Conservation (phyloP, 208 protist genomes). For the Herpetomonas tarakana region DNA sequence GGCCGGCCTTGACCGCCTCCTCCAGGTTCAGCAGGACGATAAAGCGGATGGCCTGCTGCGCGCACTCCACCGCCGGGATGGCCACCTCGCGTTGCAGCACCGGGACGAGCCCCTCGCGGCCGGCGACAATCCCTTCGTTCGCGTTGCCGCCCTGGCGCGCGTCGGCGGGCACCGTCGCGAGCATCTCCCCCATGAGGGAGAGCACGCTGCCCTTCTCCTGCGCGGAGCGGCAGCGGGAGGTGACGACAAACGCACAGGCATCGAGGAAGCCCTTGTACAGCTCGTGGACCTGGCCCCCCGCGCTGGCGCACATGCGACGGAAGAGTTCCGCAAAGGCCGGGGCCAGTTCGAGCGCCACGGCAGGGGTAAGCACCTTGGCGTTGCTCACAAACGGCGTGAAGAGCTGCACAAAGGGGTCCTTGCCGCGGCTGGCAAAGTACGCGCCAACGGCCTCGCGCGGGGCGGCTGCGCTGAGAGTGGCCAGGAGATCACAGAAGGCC, state of each 20-base stretch:
- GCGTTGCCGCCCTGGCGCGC: conserved; percentile 4
- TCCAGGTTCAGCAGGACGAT: conserved; percentile 39
- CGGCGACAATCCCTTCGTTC: background rate
- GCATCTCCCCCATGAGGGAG: conserved; percentile 46
- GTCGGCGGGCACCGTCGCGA: conserved; percentile 24
- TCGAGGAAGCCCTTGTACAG: conserved; percentile 20
- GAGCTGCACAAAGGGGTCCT: conserved; percentile 60
- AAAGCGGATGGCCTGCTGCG: conserved; percentile 58
- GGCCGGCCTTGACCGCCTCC: conserved; percentile 39
- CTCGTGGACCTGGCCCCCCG: background rate
- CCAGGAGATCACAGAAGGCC: conserved; percentile 51
- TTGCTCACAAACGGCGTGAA: conserved; percentile 76
- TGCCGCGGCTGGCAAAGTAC: conserved; percentile 37
- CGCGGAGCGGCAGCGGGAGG: conserved; percentile 58
- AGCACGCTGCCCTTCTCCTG: conserved; percentile 74
- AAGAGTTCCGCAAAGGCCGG: conserved; percentile 47
- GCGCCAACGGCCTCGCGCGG: conserved; percentile 24
- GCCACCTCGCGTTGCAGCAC: conserved; percentile 64
- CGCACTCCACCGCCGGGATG: conserved; percentile 56
- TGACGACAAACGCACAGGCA: conserved; percentile 38
- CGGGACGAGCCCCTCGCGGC: conserved; percentile 20
- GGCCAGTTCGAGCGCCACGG: conserved; percentile 38
- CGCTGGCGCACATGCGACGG: conserved; percentile 19
- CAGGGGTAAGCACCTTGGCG: conserved; percentile 44
- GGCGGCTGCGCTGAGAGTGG: conserved; percentile 41